Evolutionary conservation across 305 asterid genomes (phyloP), one percentile per base, ranked within the genome.

Genomic region (Solanum hybrid): DNA sequence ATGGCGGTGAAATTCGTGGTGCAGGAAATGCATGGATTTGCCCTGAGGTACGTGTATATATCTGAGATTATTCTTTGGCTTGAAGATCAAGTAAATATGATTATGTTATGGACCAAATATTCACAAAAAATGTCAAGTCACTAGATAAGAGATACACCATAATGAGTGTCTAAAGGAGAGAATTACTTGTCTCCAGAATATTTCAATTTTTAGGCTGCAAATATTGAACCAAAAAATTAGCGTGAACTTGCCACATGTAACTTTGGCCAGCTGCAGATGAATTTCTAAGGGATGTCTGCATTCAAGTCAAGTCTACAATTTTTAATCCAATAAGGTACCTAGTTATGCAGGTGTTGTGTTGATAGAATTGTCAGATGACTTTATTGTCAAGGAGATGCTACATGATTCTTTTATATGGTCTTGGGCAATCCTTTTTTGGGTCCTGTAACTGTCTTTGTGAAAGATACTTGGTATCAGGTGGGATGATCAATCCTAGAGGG

Each of bases 1-100:
- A 98, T 94, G 99, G 99, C 80, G 99, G 99, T 91, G 99, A 98
- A 93, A 97, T 98, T 92, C 99, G 99, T 31, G 99, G 99, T 90
- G 99, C 99, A 11, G 99, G 99, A 82, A 98, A 98, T 93, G 98
- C 99, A 24, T 98, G 99, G 99, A 98, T 98, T 88, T 98, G 99
- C 89, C 99, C 99, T 86, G 99, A 98, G 99, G 99, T 98, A 88
- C 78, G 91, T 90, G 88, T 90, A 31, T 85, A 88, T 91, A 76
- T 92, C 72, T 91, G 89, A 85, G 81, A 82, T 89, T 88, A 88
- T 88, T 69, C 35, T 85, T 86, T 92, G 60, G 80, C 85, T 89
- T 72, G 34, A 78, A 90, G 72, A 88, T 88, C 76, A 81, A 80
- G 60, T 88, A 87, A 79, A 88, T 75, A 91, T 82, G 27, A 15